Conservation (phyloP, 2,329 filamentous ascomycete genomes). For the Colletotrichum liriopes region DNA sequence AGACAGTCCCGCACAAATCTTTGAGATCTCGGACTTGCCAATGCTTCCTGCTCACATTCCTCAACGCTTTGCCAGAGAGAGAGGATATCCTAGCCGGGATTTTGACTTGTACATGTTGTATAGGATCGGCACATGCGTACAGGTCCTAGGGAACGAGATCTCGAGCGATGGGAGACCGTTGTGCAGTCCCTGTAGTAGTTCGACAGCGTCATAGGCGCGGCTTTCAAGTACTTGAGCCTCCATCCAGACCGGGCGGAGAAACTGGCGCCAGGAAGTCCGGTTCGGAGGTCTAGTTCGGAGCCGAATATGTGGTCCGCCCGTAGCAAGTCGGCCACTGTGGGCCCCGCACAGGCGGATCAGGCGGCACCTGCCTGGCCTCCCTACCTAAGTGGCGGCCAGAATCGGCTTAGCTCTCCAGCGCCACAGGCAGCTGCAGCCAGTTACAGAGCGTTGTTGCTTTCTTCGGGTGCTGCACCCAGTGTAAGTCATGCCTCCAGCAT, state of each 20-base stretch:
- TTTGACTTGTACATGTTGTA: not conserved
- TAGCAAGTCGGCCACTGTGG: not conserved
- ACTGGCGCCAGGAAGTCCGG: not conserved
- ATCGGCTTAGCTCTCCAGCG: not conserved
- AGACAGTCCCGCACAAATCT: not conserved
- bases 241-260: not conserved
- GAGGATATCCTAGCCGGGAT: not conserved
- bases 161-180: not conserved
- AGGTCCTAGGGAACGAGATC: not conserved
- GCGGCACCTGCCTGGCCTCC: slow-evolving; percentile 2
- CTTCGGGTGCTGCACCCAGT: slow-evolving; percentile 9
- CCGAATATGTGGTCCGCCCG: slow-evolving; percentile 1
- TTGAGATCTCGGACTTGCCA: not conserved
- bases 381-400: not conserved
- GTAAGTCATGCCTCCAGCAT: not conserved
- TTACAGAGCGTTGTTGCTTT: not conserved
- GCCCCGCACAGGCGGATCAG: not conserved
- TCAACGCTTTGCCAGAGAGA: no score
- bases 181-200: not conserved
- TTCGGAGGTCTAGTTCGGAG: not conserved
- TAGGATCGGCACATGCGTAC: not conserved
- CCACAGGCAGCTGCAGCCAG: not conserved
- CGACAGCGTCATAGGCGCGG: not conserved
- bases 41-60: not conserved
- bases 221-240: not conserved